Percentiles rank a stretch among this genome's conserved stretches.
These are phyloP conservation scores for Populus deltoides DNA, from an alignment of 345 rosid genomes.

Conservation along the genomic window DNA sequence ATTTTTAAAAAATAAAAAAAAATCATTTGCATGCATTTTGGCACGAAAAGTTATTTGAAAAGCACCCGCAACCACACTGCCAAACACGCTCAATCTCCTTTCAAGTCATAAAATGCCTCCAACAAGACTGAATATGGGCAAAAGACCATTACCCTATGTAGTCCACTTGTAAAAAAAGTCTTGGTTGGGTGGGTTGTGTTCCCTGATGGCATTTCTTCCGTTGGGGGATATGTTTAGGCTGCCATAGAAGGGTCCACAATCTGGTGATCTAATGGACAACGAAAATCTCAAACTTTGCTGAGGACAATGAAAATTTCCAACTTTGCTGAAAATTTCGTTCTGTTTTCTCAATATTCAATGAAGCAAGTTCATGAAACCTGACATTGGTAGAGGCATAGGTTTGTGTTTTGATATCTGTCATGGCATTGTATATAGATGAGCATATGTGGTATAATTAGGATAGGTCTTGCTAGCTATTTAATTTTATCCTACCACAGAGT, in stretches of 20 bases:
- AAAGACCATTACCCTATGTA: not conserved
- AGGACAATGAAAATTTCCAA: not conserved
- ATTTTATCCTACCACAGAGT: not conserved
- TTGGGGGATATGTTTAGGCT: not conserved
- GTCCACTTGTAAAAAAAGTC: not conserved
- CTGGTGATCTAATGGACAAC: not conserved
- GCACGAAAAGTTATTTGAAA: no score
- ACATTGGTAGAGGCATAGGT: not conserved
- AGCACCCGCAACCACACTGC: no score
- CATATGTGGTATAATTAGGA: not conserved
- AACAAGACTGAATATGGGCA: not conserved
- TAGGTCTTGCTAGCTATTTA: not conserved
- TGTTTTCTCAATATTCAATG: not conserved
- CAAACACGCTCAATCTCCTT: not conserved
- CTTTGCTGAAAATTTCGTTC: not conserved
- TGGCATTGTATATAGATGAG: not conserved
- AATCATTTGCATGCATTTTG: no score
- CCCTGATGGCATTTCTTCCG: not conserved
- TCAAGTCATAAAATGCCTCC: not conserved
- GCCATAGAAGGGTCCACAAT: not conserved
- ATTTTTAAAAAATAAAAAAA: no score
- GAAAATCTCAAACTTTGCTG: not conserved
- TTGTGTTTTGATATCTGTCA: not conserved
- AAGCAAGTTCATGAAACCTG: slow-evolving; percentile 1
- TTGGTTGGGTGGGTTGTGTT: not conserved